Evolutionary conservation across 164 flowering plant genomes (phyloP), one percentile per base, ranked within the genome.

Genomic region (Santalum album): DNA sequence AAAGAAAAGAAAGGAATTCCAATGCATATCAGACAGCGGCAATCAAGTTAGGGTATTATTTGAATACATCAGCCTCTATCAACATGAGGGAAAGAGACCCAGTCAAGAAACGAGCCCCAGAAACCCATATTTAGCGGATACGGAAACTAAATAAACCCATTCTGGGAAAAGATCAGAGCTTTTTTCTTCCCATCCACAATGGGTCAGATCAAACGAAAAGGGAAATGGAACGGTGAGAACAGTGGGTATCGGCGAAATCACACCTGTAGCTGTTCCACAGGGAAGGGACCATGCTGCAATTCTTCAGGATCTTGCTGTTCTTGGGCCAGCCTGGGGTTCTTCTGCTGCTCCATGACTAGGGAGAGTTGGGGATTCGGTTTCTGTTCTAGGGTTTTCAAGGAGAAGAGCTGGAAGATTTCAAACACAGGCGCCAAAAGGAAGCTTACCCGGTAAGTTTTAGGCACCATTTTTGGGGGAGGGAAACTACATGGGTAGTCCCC

Each of bases 211-310:
- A 40, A 23, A 25, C 27, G 26, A 35, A 47, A 25, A 57, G 2
- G n/a, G 26, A 14, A 42, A 16, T 27, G 25, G 7, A 40, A 45
- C 57, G 23, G 20, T 25, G 36, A 25, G 46, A 42, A 39, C 20
- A 25, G 12, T 17, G 34, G 48, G 26, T 15, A 35, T 21, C 7
- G 29, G 29, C 23, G 53, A 23, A 20, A 7, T 20, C 0, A 12
- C 39, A 86, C 98, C 98, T 84, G 98, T 63, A 91, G 92, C 60
- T 86, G 92, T 60, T 87, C 96, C 9, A 91, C 73, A 5, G 84
- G 95, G 53, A 70, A 72, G 52, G 96, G 96, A 39, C 98, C 98
- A 38, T 83, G 88, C 52, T 81, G 91, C 16, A 75, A 56, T 0
- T 84, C 85, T 36, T 85, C 96, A 17, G 27, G 17, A 29, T 74